Evolutionary conservation across 2,329 filamentous ascomycete genomes (phyloP), one percentile per base, ranked within the genome.

Genomic region (Cytospora paraplurivora): DNA sequence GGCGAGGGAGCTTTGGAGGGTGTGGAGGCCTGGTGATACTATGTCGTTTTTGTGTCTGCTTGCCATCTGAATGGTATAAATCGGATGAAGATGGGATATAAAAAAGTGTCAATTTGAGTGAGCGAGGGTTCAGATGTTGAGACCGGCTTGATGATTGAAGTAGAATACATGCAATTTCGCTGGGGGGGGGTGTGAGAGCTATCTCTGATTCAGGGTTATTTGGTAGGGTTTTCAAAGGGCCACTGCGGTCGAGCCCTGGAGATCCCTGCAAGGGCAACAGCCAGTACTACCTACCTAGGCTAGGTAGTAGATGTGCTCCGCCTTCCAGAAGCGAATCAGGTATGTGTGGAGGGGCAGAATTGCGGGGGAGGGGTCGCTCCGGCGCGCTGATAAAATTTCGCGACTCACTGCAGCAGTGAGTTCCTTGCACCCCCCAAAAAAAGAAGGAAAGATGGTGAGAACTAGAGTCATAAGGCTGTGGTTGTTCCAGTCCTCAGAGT

Each of bases 1-100:
- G 55, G 68, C 65, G 59, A 70, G 66, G 50, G 71, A 65, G 33
- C 51, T 27, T 7, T 69, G 63, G 19, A 63, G 58, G 37, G 59
- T 38, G 8, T 37, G 13, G 13, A 63, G 54, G 32, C 56, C 21
- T 19, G 54, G 19, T 12, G 53, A 11, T 7, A 12, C 1, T 34
- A 35, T 32, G 37, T 15, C n/a, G 19, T 21, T 17, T 12, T 17
- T 41, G 56, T 3, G 27, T 27, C 4, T 17, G 8, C 35, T 56
- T 21, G 57, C 44, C 57, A 61, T 64, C 35, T 37, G 15, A n/a
- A 19, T 19, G 12, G 33, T 49, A 17, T 12, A 12, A 12, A 11
- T 21, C 7, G 12, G 2, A 17, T n/a, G 35, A 19, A 7, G 15
- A 17, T 34, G 19, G 17, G 8, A 15, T 11, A 19, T 47, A 17